Evolutionary conservation across 208 protist genomes (phyloP).

Genomic region (Acanthamoeba triangularis): DNA sequence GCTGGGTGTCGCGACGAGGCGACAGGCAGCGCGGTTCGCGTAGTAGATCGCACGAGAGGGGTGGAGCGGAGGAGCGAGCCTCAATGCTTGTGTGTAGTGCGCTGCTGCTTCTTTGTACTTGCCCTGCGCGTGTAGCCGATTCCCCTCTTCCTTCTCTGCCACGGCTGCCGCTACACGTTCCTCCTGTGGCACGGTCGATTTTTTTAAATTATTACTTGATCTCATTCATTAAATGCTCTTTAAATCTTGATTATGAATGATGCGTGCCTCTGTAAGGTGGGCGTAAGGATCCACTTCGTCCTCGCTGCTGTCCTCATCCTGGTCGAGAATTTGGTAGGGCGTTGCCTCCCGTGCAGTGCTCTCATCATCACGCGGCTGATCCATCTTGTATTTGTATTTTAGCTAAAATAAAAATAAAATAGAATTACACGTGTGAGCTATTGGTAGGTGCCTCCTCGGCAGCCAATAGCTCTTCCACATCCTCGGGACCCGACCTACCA

Average conservation of each 20-base stretch:
- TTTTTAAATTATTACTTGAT: neutral
- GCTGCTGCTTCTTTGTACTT: neutral
- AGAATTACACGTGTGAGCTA: too few species aligned
- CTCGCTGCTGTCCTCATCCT: neutral
- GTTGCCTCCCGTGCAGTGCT: too few species aligned
- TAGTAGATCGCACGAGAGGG: neutral
- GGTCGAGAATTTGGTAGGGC: too few species aligned
- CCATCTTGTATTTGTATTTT: too few species aligned
- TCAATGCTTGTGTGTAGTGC: slow-evolving; percentile 54
- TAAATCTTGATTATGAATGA: neutral
- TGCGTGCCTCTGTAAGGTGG: neutral
- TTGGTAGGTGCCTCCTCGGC: too few species aligned
- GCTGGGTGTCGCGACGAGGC: neutral
- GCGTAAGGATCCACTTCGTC: neutral
- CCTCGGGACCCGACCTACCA: neutral
- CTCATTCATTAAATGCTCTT: too few species aligned
- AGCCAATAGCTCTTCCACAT: neutral
- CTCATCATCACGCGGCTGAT: too few species aligned
- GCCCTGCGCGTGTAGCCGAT: neutral
- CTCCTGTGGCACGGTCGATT: slow-evolving; percentile 11
- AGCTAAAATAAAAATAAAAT: too few species aligned
- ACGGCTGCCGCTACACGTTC: slow-evolving; percentile 13
- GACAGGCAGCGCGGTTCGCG: slow-evolving; percentile 41
- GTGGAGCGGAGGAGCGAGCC: neutral
- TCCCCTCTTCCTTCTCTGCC: slow-evolving; percentile 54